Evolutionary conservation across 208 protist species (phyloP).

Genomic region (Angomonas ambiguus): DNA sequence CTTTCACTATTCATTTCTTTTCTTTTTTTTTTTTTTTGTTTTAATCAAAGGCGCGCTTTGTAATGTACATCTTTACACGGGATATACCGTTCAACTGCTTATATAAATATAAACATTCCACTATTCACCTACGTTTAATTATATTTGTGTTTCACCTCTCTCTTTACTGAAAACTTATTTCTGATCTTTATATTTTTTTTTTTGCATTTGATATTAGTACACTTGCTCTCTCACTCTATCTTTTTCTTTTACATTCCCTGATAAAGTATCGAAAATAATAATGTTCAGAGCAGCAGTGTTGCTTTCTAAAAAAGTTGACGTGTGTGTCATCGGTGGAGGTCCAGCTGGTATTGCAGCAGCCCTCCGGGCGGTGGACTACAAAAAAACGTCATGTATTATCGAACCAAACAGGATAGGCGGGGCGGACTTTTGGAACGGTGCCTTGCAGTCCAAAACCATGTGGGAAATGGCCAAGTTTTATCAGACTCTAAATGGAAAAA

Average conservation of each 20-base stretch:
- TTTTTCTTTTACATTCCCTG: neutral
- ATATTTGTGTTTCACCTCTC: too few species aligned
- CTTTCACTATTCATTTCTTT: conserved; percentile 1
- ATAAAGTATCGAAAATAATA: too few species aligned
- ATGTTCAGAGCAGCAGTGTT: conserved; percentile 16
- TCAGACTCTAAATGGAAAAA: conserved; percentile 39
- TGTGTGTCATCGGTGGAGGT: conserved; percentile 86
- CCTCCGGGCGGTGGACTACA: conserved; percentile 68
- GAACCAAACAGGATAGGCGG: conserved; percentile 75
- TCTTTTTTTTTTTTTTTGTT: conserved; percentile 9
- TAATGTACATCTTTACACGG: neutral
- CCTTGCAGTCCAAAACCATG: conserved; percentile 85
- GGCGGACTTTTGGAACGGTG: conserved; percentile 88
- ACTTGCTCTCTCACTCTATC: neutral
- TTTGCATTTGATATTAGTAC: neutral
- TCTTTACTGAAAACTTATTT: too few species aligned
- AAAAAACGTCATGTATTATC: conserved; percentile 76
- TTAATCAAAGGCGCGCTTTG: neutral
- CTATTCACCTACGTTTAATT: too few species aligned
- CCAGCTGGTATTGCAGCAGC: conserved; percentile 80
- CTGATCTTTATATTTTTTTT: too few species aligned
- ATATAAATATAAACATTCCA: too few species aligned
- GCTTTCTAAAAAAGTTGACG: conserved; percentile 59
- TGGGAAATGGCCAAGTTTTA: conserved; percentile 91
- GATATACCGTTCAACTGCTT: too few species aligned